A percentile compares a stretch with the other conserved stretches of the same genome.
Evolutionary conservation across 2,329 filamentous ascomycete genomes (phyloP).

Genomic region (Dothideomycetidae sp.): DNA sequence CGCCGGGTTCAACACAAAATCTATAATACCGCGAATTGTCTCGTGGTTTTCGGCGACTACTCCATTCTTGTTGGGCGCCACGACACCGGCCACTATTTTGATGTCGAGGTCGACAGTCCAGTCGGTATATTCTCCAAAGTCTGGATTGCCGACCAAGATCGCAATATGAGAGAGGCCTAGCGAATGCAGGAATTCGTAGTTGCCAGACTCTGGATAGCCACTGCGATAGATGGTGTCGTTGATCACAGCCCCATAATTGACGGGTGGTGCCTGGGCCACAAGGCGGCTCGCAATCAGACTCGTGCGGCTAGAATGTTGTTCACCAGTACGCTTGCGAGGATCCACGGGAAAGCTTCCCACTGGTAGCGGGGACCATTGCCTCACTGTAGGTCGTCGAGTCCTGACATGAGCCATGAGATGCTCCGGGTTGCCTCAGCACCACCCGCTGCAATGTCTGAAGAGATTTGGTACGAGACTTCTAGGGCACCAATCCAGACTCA

Average conservation of each 20-base stretch:
- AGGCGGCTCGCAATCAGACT: no score
- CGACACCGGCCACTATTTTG: conserved; percentile 57
- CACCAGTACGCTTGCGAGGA: no score
- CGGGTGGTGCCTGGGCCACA: conserved; percentile 34
- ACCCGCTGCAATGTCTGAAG: no score
- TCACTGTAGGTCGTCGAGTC: no score
- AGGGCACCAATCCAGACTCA: no score
- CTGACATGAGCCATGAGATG: no score
- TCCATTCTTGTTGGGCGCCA: conserved; percentile 76
- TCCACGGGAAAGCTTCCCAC: no score
- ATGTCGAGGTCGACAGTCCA: conserved; percentile 58
- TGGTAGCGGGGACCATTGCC: no score
- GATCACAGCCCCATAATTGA: conserved; percentile 64
- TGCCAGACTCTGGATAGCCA: conserved; percentile 58
- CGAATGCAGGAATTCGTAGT: conserved; percentile 54
- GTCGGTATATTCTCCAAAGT: conserved; percentile 32
- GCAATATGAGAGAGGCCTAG: conserved; percentile 67
- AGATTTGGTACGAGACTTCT: no score
- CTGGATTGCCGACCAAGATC: conserved; percentile 37
- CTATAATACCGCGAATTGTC: conserved; percentile 57
- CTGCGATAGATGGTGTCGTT: conserved; percentile 64
- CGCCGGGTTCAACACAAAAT: conserved; percentile 52
- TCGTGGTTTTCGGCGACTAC: conserved; percentile 46
- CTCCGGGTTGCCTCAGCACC: no score
- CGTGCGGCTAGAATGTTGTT: no score